Base-by-base conservation (phyloP, 805 yeast genomes). In the Yamadazyma philogaea region DNA sequence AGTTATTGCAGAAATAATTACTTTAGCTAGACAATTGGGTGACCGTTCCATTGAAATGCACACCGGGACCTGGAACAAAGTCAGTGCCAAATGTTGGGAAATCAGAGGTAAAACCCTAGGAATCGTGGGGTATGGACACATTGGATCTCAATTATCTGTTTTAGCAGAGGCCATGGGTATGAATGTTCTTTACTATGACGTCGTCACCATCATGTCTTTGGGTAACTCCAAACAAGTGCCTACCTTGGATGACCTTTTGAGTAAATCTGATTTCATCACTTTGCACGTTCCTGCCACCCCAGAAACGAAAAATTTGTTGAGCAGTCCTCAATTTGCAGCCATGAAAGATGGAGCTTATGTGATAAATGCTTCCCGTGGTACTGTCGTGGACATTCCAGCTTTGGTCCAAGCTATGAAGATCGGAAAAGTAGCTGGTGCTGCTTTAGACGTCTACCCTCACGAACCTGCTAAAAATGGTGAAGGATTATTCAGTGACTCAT, bases 401-500 rank as follows among this genome's bases (percentile, higher is more conserved):
- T 76, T 93, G 54, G 79, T 91, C 39, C 83, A 81, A 59, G 97
- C 98, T 44, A 78, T 89, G 82, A 87, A 87, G 70, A 75, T 86
- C 32, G 96, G 96, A 53, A 89, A 88, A 68, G 75, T 93, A 50
- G 98, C 96, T 12, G 99, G 99, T 72, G 93, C 95, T 41, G 98
- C 98, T 34, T 66, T 93, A 49, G 99, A 93, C 65, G 99, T 93
- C 43, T 93, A 78, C 71, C 99, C 99, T 43, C 78, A 87, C 56
- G 99, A 93, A 74, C 99, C 99, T 49, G 93, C 96, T 50, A 88
- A 88, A 73, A 93, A 93, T 60, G 99, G 99, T 58, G 87, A 84
- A 50, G 82, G 78, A 48, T 68, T 79, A 54, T 93, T 90, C 72
- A 72, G 61, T 56, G 76, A 84, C 62, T 76, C 77, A 32, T 76